Conservation (phyloP, 2,329 filamentous ascomycete genomes). For the Nigrograna mackinnonii region DNA sequence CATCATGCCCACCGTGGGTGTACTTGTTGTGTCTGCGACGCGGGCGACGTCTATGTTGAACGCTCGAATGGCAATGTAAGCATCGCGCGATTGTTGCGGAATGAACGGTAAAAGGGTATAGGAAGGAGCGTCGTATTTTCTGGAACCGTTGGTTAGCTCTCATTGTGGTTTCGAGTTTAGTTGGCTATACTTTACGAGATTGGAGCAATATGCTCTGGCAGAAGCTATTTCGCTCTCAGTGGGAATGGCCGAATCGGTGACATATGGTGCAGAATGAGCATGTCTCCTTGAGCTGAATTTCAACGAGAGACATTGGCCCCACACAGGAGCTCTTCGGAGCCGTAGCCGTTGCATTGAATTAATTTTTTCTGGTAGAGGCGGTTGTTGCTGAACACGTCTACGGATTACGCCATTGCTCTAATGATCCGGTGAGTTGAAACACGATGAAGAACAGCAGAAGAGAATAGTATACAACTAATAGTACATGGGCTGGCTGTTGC, state of each 20-base stretch:
- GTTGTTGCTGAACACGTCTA: no score
- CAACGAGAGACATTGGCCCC: conserved; percentile 16
- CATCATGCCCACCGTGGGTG: conserved; percentile 82
- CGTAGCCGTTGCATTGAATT: conserved; percentile 28
- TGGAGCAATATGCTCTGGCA: conserved; percentile 62
- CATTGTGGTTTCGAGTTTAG: neutral
- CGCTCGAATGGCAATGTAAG: conserved; percentile 87
- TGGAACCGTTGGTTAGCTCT: conserved; percentile 46
- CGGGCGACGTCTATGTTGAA: conserved; percentile 92
- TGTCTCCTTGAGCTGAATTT: no score
- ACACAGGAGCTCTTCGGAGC: conserved; percentile 19
- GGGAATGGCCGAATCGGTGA: no score
- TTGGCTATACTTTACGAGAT: conserved; percentile 55
- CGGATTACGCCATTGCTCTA: conserved; percentile 11
- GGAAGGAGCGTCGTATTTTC: conserved; percentile 86
- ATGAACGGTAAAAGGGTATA: conserved; percentile 86
- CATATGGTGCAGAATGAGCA: no score
- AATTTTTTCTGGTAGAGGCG: no score
- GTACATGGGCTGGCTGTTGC: no score
- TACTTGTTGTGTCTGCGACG: conserved; percentile 87
- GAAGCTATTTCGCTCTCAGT: conserved; percentile 55
- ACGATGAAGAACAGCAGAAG: no score
- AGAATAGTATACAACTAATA: no score
- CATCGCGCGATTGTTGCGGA: conserved; percentile 72
- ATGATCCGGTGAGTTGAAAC: no score